A percentile compares a stretch with the other conserved stretches of the same genome.
phyloP scores from a whole-genome alignment of 139 green algal species.

The Limnomonas spitsbergensis region DNA sequence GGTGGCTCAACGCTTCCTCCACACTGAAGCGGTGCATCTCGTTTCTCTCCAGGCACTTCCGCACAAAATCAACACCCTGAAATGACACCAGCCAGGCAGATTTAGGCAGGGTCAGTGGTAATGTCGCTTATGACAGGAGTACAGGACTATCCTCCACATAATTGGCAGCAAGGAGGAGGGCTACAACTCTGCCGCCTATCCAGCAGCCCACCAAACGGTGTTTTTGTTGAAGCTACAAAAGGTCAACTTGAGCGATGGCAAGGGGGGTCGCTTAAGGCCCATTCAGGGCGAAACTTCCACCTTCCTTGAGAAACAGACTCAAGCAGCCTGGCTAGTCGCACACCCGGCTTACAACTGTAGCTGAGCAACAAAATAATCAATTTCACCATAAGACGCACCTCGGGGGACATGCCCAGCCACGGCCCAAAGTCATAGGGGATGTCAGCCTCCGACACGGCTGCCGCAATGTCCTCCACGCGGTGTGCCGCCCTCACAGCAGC shows the following conservation, averaged over 20 bases:
- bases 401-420: conserved; percentile 39
- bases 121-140: not conserved
- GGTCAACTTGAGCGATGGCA: not conserved
- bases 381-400: too few species aligned
- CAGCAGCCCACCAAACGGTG: not conserved
- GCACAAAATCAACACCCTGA: conserved; percentile 32
- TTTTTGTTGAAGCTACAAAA: not conserved
- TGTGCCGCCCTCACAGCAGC: conserved; percentile 8
- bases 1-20: conserved; percentile 43
- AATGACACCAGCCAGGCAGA: not conserved
- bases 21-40: conserved; percentile 34
- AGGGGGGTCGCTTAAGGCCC: not conserved
- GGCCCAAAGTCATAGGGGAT: conserved; percentile 39
- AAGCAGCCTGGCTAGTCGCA: not conserved
- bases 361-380: too few species aligned
- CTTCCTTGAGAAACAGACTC: too few species aligned
- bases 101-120: not conserved
- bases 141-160: not conserved
- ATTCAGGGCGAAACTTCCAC: not conserved
- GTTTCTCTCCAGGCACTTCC: conserved; percentile 39
- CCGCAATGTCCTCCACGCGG: conserved; percentile 40
- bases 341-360: too few species aligned
- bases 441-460: conserved; percentile 21
- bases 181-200: not conserved
- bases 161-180: not conserved